Evolutionary conservation across 1,284 basidiomycete genomes (phyloP).

Genomic region (Ceratobasidium sp.): DNA sequence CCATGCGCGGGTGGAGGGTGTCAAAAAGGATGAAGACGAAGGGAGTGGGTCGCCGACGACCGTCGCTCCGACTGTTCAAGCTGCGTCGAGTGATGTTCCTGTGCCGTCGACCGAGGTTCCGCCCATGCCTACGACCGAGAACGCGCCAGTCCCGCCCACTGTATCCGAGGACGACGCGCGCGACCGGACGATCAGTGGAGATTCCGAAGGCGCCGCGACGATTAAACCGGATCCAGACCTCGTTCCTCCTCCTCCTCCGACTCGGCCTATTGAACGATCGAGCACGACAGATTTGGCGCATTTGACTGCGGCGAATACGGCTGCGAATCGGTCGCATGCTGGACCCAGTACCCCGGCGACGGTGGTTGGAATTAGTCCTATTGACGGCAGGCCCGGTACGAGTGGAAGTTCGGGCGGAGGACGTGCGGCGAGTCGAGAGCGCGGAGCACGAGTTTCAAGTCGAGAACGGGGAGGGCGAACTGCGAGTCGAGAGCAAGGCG

Average conservation of each 20-base stretch:
- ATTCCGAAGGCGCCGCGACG: conserved; percentile 19
- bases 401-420: neutral
- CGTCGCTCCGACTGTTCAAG: neutral
- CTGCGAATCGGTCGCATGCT: conserved; percentile 2
- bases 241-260: neutral
- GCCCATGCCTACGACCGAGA: neutral
- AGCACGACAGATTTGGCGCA: conserved; percentile 18
- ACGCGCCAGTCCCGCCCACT: neutral
- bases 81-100: no score
- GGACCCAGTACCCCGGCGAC: neutral
- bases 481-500: neutral
- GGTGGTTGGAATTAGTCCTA: no score
- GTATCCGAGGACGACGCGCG: neutral
- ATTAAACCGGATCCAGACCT: conserved; percentile 9
- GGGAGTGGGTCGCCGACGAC: neutral
- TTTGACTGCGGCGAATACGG: conserved; percentile 14
- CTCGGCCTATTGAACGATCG: neutral
- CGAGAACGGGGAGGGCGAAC: neutral
- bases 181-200: conserved; percentile 18
- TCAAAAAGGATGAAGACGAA: neutral
- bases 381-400: neutral
- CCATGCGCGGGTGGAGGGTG: neutral
- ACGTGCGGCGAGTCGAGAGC: neutral
- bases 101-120: neutral
- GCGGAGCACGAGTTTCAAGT: no score